Conservation (phyloP, 192 early-diverging fungal species). For the Funneliformis geosporum region DNA sequence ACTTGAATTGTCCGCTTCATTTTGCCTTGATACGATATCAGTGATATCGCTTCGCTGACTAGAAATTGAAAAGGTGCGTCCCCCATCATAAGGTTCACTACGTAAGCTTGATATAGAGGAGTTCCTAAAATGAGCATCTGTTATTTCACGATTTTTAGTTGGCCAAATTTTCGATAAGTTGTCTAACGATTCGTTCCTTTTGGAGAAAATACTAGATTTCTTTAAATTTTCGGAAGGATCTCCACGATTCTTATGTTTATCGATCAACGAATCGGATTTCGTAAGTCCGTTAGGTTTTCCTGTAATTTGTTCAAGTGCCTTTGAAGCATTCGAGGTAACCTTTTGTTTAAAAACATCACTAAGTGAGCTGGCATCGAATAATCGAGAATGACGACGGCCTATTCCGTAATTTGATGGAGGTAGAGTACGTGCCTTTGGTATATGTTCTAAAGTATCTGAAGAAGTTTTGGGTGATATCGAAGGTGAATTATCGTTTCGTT, state of each 20-base stretch:
- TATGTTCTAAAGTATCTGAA: constrained; percentile 7
- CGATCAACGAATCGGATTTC: background rate
- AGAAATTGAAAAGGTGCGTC: constrained; percentile 21
- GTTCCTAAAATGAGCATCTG: constrained; percentile 19
- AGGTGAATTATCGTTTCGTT: background rate
- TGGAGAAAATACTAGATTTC: constrained; percentile 23
- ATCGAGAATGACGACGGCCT: constrained; percentile 26
- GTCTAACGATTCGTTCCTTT: constrained; percentile 20
- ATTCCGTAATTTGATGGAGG: background rate
- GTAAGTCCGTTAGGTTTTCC: background rate
- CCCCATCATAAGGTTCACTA: constrained; percentile 20
- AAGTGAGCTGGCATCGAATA: constrained; percentile 7
- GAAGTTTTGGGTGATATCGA: constrained; percentile 2
- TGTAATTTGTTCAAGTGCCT: constrained; percentile 26
- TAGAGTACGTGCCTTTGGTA: constrained; percentile 21
- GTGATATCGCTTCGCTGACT: constrained; percentile 21
- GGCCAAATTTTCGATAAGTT: background rate
- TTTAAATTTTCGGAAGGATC: constrained; percentile 8
- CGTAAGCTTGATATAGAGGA: constrained; percentile 16
- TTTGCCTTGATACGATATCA: constrained; percentile 1
- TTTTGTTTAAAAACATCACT: constrained; percentile 20
- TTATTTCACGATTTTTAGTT: constrained; percentile 21
- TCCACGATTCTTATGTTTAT: constrained; percentile 15
- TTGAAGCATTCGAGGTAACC: background rate
- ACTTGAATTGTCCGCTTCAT: background rate